Percentiles rank a stretch among this genome's conserved stretches.
These are phyloP conservation scores for Candida taoyuanica DNA, from an alignment of 805 yeast genomes.

Conservation along the genomic window DNA sequence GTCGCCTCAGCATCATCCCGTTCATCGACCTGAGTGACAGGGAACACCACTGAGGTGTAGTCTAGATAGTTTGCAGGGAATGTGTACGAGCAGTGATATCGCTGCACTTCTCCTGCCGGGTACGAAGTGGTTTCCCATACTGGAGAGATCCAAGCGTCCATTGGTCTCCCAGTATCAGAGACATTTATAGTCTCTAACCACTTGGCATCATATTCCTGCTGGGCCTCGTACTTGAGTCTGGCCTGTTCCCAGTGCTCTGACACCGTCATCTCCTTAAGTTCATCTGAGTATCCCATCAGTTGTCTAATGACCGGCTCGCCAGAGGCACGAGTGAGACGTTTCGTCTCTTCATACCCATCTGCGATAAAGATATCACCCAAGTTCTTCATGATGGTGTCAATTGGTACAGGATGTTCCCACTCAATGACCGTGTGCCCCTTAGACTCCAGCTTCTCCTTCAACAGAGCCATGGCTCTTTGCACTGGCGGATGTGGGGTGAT, in stretches of 20 bases:
- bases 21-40: slow-evolving; percentile 36
- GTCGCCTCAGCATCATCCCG: slow-evolving; percentile 30
- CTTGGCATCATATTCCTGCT: slow-evolving; percentile 35
- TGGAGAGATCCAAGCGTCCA: slow-evolving; percentile 49
- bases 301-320: slow-evolving; percentile 16
- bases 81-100: slow-evolving; percentile 40
- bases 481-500: slow-evolving; percentile 50
- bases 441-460: slow-evolving; percentile 23
- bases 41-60: slow-evolving; percentile 39
- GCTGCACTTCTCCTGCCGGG: slow-evolving; percentile 33
- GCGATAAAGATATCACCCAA: slow-evolving; percentile 7
- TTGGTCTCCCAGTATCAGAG: slow-evolving; percentile 35
- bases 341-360: slow-evolving; percentile 7
- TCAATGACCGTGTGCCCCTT: slow-evolving; percentile 41
- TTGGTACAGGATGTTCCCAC: slow-evolving; percentile 15
- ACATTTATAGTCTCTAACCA: slow-evolving; percentile 31
- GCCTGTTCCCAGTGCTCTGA: slow-evolving; percentile 39
- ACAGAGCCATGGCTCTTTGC: slow-evolving; percentile 37
- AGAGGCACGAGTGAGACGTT: slow-evolving; percentile 1
- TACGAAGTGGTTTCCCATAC: slow-evolving; percentile 40
- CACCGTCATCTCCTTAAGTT: slow-evolving; percentile 9
- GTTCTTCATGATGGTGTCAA: slow-evolving; percentile 1
- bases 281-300: slow-evolving; percentile 25
- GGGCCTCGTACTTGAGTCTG: slow-evolving; percentile 30
- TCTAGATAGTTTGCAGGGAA: slow-evolving; percentile 37